phyloP scores from a whole-genome alignment of 164 flowering plant species.

The Berberis vulgaris region DNA sequence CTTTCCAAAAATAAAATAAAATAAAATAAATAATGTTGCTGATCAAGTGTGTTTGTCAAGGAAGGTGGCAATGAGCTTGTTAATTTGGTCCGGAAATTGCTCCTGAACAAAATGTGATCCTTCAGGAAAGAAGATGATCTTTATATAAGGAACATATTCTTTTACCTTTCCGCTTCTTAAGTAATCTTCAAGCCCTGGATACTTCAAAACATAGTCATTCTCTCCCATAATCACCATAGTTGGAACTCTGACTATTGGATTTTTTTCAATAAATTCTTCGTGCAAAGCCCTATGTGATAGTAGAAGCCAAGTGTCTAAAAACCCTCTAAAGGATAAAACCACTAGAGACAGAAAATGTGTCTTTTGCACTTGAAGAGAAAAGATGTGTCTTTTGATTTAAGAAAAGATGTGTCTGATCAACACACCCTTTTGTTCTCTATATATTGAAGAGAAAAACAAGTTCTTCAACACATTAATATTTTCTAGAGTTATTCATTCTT shows the following conservation, averaged over 20 bases:
- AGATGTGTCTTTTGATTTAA: too few relatives aligned
- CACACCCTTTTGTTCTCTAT: too few relatives aligned
- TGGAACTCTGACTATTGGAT: conserved; percentile 32
- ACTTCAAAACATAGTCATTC: conserved; percentile 4
- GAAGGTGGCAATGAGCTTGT: conserved; percentile 31
- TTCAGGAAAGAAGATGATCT: conserved; percentile 32
- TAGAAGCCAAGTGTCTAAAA: too few relatives aligned
- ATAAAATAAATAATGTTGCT: too few relatives aligned
- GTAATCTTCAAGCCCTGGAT: conserved; percentile 46
- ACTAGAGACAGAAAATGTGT: too few relatives aligned
- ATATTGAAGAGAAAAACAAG: too few relatives aligned
- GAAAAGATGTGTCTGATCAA: too few relatives aligned
- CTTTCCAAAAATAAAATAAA: too few relatives aligned
- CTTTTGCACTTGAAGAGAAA: too few relatives aligned
- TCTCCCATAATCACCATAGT: conserved; percentile 49
- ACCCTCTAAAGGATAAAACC: too few relatives aligned
- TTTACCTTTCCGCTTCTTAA: conserved; percentile 29
- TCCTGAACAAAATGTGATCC: conserved; percentile 55
- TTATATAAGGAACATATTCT: conserved; percentile 31
- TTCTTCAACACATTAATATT: too few relatives aligned
- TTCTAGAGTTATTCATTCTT: too few relatives aligned
- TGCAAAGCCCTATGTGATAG: conserved; percentile 23
- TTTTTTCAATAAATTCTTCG: conserved; percentile 11
- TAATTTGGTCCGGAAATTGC: conserved; percentile 46
- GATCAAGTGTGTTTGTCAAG: conserved; percentile 12